phyloP scores from a whole-genome alignment of 2,329 filamentous ascomycete species.

The Grosmannia clavigera region DNA sequence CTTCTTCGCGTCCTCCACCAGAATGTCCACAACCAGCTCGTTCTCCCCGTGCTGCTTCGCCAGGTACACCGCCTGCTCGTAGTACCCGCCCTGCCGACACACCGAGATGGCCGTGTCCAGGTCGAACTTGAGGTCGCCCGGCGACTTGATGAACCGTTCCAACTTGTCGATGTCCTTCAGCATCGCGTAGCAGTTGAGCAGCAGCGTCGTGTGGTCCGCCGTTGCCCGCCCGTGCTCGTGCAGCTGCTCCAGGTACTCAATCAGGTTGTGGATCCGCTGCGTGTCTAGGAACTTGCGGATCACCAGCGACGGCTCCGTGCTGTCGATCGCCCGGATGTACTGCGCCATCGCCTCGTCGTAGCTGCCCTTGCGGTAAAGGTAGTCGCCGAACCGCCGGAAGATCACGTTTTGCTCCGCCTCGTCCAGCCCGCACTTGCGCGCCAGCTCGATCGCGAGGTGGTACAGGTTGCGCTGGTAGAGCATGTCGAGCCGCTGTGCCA shows the following conservation, averaged over 20 bases:
- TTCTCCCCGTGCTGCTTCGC: constrained; percentile 90
- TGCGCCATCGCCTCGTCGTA: constrained; percentile 99
- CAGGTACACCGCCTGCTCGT: constrained; percentile 89
- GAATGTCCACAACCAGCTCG: constrained; percentile 84
- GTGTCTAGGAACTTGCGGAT: constrained; percentile 95
- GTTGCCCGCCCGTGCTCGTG: constrained; percentile 91
- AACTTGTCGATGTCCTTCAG: constrained; percentile 94
- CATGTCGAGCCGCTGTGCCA: constrained; percentile 85
- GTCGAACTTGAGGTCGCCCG: constrained; percentile 90
- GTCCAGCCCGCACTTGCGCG: constrained; percentile 77
- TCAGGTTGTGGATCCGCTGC: constrained; percentile 92
- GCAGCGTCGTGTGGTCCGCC: constrained; percentile 84
- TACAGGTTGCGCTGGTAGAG: constrained; percentile 91
- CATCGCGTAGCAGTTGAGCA: constrained; percentile 96
- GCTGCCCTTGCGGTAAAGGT: constrained; percentile 86
- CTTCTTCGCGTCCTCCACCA: constrained; percentile 89
- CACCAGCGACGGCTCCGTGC: constrained; percentile 89
- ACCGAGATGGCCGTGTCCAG: constrained; percentile 93
- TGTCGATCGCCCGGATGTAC: constrained; percentile 91
- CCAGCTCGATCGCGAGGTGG: constrained; percentile 80
- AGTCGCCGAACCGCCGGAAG: constrained; percentile 86
- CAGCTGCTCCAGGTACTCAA: constrained; percentile 91
- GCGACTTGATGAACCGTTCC: constrained; percentile 92
- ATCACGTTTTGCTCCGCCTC: constrained; percentile 76
- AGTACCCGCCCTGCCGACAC: constrained; percentile 95